phyloP scores from a whole-genome alignment of 2,329 filamentous ascomycete genomes.

The Trichoderma sp. region DNA sequence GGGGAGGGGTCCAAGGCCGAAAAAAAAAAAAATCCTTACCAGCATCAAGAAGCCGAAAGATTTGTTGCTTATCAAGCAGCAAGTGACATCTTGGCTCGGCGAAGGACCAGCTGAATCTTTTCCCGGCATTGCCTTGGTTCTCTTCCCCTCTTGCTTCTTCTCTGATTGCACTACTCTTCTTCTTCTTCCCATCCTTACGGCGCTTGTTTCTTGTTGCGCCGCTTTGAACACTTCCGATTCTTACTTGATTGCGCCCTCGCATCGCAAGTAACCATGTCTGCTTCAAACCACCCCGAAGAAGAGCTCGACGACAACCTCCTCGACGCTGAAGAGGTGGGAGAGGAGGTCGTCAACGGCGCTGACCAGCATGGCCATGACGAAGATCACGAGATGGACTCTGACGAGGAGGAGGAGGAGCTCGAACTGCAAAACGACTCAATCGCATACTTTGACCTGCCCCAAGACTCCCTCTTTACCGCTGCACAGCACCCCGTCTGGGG shows the following conservation, averaged over 20 bases:
- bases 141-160: background rate
- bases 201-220: background rate
- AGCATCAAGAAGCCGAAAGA: conserved; percentile 27
- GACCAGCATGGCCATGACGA: conserved; percentile 49
- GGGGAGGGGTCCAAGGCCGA: conserved; percentile 28
- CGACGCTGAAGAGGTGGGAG: conserved; percentile 73
- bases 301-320: conserved; percentile 60
- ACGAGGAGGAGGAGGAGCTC: conserved; percentile 72
- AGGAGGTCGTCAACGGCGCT: conserved; percentile 68
- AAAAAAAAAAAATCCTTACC: conserved; percentile 23
- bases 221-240: background rate
- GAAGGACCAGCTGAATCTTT: background rate
- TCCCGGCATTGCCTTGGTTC: background rate
- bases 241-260: background rate
- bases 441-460: conserved; percentile 88
- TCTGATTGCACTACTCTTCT: background rate
- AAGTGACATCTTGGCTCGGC: conserved; percentile 25
- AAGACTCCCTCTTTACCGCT: conserved; percentile 91
- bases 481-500: conserved; percentile 84
- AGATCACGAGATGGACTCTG: conserved; percentile 72
- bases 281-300: conserved; percentile 37
- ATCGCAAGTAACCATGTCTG: conserved; percentile 36
- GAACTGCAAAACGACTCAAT: conserved; percentile 86
- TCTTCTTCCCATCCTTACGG: background rate
- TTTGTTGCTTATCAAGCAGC: conserved; percentile 30